Percentiles rank a stretch among this genome's conserved stretches.
phyloP scores from a whole-genome alignment of 192 early-diverging fungal genomes.

The Coemansia sp. region DNA sequence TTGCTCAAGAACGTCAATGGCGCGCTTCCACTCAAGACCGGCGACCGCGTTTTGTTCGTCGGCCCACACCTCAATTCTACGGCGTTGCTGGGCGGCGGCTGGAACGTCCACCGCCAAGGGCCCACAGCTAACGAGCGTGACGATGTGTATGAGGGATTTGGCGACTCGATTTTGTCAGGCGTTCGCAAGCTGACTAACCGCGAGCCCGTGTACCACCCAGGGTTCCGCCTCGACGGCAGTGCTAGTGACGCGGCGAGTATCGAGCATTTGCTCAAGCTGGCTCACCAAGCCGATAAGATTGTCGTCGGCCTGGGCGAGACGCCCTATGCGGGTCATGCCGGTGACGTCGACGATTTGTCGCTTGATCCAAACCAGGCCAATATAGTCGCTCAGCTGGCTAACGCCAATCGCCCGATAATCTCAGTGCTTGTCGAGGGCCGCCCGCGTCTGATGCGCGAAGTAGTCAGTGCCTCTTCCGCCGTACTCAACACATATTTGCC shows the following conservation, averaged over 20 bases:
- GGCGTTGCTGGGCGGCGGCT: slow-evolving; percentile 57
- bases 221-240: slow-evolving; percentile 20
- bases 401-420: slow-evolving; percentile 39
- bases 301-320: slow-evolving; percentile 40
- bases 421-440: slow-evolving; percentile 61
- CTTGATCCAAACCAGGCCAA: slow-evolving; percentile 40
- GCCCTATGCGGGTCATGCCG: slow-evolving; percentile 14
- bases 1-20: slow-evolving; percentile 58
- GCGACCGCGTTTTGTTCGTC: slow-evolving; percentile 58
- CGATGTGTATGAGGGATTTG: slow-evolving; percentile 30
- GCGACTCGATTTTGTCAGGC: slow-evolving; percentile 22
- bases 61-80: slow-evolving; percentile 63
- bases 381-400: slow-evolving; percentile 26
- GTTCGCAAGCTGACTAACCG: slow-evolving; percentile 14
- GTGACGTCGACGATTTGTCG: slow-evolving; percentile 15
- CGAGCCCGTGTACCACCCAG: slow-evolving; percentile 21
- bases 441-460: slow-evolving; percentile 58
- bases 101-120: slow-evolving; percentile 60
- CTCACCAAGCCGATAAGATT: slow-evolving; percentile 40
- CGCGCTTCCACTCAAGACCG: slow-evolving; percentile 51
- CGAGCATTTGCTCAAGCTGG: slow-evolving; percentile 18
- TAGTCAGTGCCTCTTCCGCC: slow-evolving; percentile 43
- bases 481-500: slow-evolving; percentile 60
- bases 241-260: background rate
- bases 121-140: slow-evolving; percentile 16